Evolutionary conservation across 345 rosid genomes (phyloP), one percentile per base, ranked within the genome.

Genomic region (Cardamine occulta): DNA sequence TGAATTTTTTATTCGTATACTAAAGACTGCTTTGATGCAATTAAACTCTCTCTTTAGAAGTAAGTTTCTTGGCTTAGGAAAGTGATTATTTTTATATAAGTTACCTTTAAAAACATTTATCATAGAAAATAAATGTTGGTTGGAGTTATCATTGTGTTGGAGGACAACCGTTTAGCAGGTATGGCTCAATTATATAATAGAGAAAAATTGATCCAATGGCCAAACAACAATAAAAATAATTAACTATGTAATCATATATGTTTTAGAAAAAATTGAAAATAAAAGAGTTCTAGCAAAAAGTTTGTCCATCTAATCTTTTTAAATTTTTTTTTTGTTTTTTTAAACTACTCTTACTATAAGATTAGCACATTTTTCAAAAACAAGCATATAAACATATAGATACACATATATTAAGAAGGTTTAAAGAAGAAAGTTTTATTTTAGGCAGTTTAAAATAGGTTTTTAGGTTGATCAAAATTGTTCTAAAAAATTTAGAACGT

Each of bases 91-190:
- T 15, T 4, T 29, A 3, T 14, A 4, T 23, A 40, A 23, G 31
- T 37, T 40, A 24, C 1, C 12, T 39, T 34, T 2, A 23, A 5
- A 5, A 71, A 35, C 35, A 58, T 44, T 58, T 17, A 11, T 65
- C 18, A 65, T 0, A 65, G 13, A 59, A 71, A 34, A 11, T 19
- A 72, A 60, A 72, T 17, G 67, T 71, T 71, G 48, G 58, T 59
- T 60, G 57, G 66, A 23, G 67, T 60, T 71, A 71, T 60, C 48
- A 71, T 32, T 59, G 75, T 34, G 47, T 37, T 60, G 52, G 67
- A 42, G 7, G 67, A 63, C 52, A 63, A 63, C 35, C 51, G 48
- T 44, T 51, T n/a, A 34, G 31, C 37, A 71, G 74, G 75, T 59
- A 48, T 60, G 75, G 67, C 18, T 47, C 66, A 47, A 34, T 59